A percentile compares a stretch with the other conserved stretches of the same genome.
Evolutionary conservation across 108 stramenopile species (phyloP).

Genomic region (Pseudonitzschia delicatissima): DNA sequence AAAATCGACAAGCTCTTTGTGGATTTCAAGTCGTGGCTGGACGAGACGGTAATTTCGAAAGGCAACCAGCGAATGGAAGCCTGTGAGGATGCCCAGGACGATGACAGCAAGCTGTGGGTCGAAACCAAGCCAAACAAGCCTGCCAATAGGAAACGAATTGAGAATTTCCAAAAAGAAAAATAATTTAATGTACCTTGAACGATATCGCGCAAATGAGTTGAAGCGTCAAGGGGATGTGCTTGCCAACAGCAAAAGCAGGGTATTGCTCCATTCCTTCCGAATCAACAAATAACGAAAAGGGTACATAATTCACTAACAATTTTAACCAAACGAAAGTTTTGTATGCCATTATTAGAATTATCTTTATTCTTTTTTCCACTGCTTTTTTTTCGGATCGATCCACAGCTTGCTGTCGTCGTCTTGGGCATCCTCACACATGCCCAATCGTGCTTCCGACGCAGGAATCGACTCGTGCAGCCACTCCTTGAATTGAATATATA

Average conservation of each 20-base stretch:
- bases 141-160: background rate
- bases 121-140: background rate
- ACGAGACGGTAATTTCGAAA: conserved; percentile 32
- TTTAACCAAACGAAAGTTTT: no score
- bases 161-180: background rate
- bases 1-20: conserved; percentile 60
- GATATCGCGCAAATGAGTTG: no score
- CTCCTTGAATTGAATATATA: conserved; percentile 68
- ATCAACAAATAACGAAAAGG: no score
- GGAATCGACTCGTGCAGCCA: conserved; percentile 56
- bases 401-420: conserved; percentile 76
- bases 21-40: conserved; percentile 62
- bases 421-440: conserved; percentile 48
- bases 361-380: background rate
- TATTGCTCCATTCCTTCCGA: no score
- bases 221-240: no score
- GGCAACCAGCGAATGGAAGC: conserved; percentile 26
- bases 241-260: no score
- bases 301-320: no score
- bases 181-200: no score
- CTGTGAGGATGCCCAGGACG: conserved; percentile 58
- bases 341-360: no score
- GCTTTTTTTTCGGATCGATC: conserved; percentile 27
- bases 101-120: conserved; percentile 64
- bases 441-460: conserved; percentile 36